Evolutionary conservation across 1,139 yeast genomes (phyloP).

Genomic region (Groenewaldozyma sp.): DNA sequence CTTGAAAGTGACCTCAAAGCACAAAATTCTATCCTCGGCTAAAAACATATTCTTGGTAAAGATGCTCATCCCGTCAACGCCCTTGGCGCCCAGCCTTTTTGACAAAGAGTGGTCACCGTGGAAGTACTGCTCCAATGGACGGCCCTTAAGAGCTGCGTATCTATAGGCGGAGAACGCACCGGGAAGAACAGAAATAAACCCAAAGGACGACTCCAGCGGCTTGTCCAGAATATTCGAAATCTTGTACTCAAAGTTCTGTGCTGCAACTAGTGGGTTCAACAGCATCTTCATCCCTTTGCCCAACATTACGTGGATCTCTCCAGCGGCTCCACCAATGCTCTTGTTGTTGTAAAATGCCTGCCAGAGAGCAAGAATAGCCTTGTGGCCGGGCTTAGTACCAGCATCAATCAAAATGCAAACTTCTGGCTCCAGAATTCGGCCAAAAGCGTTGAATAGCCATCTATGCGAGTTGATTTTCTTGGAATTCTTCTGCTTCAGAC

Average conservation of each 20-base stretch:
- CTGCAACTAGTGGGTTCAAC: conserved; percentile 85
- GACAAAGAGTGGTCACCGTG: conserved; percentile 68
- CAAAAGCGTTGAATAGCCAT: conserved; percentile 92
- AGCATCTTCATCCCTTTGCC: conserved; percentile 73
- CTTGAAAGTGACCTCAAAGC: conserved; percentile 88
- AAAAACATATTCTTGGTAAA: conserved; percentile 90
- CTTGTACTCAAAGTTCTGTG: conserved; percentile 92
- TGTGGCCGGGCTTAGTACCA: conserved; percentile 85
- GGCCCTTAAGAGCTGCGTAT: conserved; percentile 21
- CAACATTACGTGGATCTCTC: conserved; percentile 89
- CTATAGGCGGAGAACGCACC: conserved; percentile 90
- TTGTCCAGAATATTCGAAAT: conserved; percentile 92
- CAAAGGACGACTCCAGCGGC: conserved; percentile 87
- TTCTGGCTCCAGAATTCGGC: conserved; percentile 77
- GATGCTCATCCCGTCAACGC: conserved; percentile 48
- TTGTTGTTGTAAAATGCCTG: conserved; percentile 92
- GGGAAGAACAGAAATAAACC: conserved; percentile 87
- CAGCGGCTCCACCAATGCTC: conserved; percentile 96
- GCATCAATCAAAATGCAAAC: conserved; percentile 82
- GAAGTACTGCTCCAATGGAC: conserved; percentile 83
- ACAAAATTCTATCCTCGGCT: conserved; percentile 90
- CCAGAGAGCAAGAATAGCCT: conserved; percentile 86
- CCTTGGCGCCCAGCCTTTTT: conserved; percentile 37
- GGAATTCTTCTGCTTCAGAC: conserved; percentile 80
- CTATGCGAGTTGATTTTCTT: conserved; percentile 93